These are phyloP conservation scores for Pouteria glomerata DNA, from an alignment of 148 eudicot genomes.

Conservation along the genomic window DNA sequence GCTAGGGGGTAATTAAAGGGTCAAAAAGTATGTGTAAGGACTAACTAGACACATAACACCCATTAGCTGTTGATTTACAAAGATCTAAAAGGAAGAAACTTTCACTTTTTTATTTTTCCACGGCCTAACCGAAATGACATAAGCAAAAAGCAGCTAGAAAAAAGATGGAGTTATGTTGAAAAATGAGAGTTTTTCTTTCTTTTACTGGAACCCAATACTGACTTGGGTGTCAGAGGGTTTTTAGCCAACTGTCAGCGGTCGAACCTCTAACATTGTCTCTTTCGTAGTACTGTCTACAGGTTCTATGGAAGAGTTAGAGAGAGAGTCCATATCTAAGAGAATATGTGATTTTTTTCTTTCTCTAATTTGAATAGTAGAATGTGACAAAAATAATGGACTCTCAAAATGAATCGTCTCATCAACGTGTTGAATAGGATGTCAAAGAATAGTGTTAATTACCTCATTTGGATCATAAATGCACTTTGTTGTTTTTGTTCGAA, in stretches of 20 bases:
- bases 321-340: too few relatives aligned
- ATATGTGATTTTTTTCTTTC: too few relatives aligned
- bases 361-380: not conserved
- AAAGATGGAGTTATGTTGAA: not conserved
- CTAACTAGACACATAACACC: too few relatives aligned
- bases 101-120: too few relatives aligned
- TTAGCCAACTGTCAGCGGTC: not conserved
- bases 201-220: too few relatives aligned
- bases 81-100: too few relatives aligned
- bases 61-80: not conserved
- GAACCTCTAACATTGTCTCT: not conserved
- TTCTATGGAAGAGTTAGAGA: not conserved
- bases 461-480: not conserved
- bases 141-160: not conserved
- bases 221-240: too few relatives aligned
- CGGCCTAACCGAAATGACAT: not conserved
- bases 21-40: too few relatives aligned
- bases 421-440: not conserved
- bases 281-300: not conserved
- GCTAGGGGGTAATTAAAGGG: too few relatives aligned
- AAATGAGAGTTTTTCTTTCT: too few relatives aligned
- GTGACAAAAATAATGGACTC: not conserved
- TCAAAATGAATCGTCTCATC: not conserved
- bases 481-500: not conserved
- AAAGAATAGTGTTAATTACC: too few relatives aligned